Evolutionary conservation across 2,329 filamentous ascomycete genomes (phyloP), one percentile per base, ranked within the genome.

Genomic region (Alternaria ethzedia): DNA sequence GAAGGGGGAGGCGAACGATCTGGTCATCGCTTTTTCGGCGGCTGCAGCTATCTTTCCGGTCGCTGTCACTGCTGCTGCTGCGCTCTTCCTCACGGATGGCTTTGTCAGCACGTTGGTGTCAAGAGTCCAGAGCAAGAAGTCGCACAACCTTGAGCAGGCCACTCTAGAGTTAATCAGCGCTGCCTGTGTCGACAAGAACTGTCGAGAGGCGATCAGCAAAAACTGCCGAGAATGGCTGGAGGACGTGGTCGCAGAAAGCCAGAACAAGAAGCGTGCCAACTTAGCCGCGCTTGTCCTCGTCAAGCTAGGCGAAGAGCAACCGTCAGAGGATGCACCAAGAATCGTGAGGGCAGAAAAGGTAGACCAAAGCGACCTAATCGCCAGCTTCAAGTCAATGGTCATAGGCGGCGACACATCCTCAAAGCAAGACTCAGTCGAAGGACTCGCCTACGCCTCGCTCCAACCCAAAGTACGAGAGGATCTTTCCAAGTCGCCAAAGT

Each of bases 11-110:
- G 92, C 94, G 67, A 94, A 97, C 73, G 93, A 97, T 79, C 88
- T 96, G 69, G 93, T 97, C 58, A 86, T 96, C 54, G 94, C 94
- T 6, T 98, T 97, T 78, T 98, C 94, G 57, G 94, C 94, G n/a
- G 93, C 94, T 6, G 89, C 94, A 2, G 89, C 90, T 21, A 88
- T 96, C 9, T 99, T 99, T 77, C 94, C 96, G 2, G 87, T 99
- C 56, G 89, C 92, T 3, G 91, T 93, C 4, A 87, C 90, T 59
- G 86, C 92, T 46, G 92, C 90, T 2, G 86, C 92, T 4, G 85
- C 89, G 63, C 84, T 98, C 41, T 97, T 99, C 78, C 86, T 98
- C 60, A 94, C 90, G 36, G 93, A 97, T 69, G 93, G 93, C 4
- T 98, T 99, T 74, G 84, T 97, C 49, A 85, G 89, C 62, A 90